Base-by-base conservation (phyloP, 2,329 filamentous ascomycete species). In the Herpotrichia juniperi region DNA sequence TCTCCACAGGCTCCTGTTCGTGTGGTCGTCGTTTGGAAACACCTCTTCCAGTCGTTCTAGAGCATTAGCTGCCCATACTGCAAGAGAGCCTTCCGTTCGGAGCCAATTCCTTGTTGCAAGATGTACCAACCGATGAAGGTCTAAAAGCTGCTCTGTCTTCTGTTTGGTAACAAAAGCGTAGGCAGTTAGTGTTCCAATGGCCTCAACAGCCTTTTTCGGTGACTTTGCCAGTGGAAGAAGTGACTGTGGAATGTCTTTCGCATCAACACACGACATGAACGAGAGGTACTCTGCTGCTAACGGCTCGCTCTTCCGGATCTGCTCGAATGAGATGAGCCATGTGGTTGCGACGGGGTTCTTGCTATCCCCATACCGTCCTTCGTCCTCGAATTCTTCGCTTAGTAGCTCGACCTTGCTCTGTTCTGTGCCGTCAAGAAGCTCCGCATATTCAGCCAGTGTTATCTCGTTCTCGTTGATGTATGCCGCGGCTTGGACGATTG, bases 401-500 rank as follows among this genome's bases (percentile, higher is more conserved):
- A 54, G 35, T 1, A 51, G 42, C 6, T 21, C 10, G 21, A 42
- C 52, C 48, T 57, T 58, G 19, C 64, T 61, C 43, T 51, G 22
- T 19, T 74, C 65, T 54, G 65, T 72, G 31, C 67, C 51, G n/a
- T n/a, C n/a, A 11, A 80, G 74, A 2, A 71, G 51, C 4, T 62
- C 48, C 2, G 80, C 53, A 48, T 81, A 81, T 17, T 65, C 54
- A 14, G 57, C 32, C 0, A 76, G 54, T 0, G 71, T 74, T 32
- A 57, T 66, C 21, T 62, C 62, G 2, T 62, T 6, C 28, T 32
- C 35, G 22, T 50, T 37, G 21, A 0, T 10, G 56, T 42, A 48
- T 30, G 45, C 45, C 14, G 25, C 34, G 9, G 45, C 45, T 25
- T 48, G 45, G 7, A 39, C 32, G 8, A 72, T 64, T 0, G 69